phyloP scores from a whole-genome alignment of 176 grass and related monocot species.

The Calamus simplicifolius region DNA sequence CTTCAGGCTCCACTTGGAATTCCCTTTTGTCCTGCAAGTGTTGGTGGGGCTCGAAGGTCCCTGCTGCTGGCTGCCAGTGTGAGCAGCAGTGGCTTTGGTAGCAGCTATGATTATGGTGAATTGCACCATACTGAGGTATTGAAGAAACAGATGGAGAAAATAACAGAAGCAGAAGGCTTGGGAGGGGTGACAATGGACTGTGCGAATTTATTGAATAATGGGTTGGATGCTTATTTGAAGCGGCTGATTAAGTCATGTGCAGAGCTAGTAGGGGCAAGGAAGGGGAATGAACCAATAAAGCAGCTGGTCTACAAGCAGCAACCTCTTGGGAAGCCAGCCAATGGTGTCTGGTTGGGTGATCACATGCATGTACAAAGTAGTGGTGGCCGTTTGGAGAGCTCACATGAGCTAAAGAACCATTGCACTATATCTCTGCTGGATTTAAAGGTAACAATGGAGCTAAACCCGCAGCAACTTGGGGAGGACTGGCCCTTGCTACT shows the following conservation, averaged over 20 bases:
- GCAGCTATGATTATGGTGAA: slow-evolving; percentile 34
- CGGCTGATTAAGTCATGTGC: slow-evolving; percentile 61
- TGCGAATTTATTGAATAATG: slow-evolving; percentile 70
- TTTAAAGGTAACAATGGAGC: slow-evolving; percentile 90
- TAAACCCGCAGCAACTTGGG: slow-evolving; percentile 80
- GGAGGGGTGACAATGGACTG: slow-evolving; percentile 55
- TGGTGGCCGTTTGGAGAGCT: slow-evolving; percentile 27
- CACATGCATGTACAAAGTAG: slow-evolving; percentile 36
- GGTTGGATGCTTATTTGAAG: slow-evolving; percentile 73
- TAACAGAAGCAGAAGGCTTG: slow-evolving; percentile 54
- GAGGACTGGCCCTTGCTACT: slow-evolving; percentile 76
- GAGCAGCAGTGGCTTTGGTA: slow-evolving; percentile 31
- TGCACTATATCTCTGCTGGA: slow-evolving; percentile 50
- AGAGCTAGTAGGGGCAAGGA: slow-evolving; percentile 44
- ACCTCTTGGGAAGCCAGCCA: slow-evolving; percentile 35
- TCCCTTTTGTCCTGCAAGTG: slow-evolving; percentile 58
- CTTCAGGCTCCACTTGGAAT: slow-evolving; percentile 54
- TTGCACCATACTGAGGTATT: slow-evolving; percentile 44
- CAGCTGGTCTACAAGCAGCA: slow-evolving; percentile 29
- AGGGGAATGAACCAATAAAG: background rate
- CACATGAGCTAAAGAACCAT: slow-evolving; percentile 30
- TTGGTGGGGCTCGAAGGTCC: slow-evolving; percentile 42
- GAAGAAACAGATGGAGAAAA: slow-evolving; percentile 57
- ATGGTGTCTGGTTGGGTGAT: slow-evolving; percentile 52
- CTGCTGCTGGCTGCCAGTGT: slow-evolving; percentile 3